These are phyloP conservation scores for Paraphoma sp. DNA, from an alignment of 2,329 filamentous ascomycete genomes.

Conservation along the genomic window DNA sequence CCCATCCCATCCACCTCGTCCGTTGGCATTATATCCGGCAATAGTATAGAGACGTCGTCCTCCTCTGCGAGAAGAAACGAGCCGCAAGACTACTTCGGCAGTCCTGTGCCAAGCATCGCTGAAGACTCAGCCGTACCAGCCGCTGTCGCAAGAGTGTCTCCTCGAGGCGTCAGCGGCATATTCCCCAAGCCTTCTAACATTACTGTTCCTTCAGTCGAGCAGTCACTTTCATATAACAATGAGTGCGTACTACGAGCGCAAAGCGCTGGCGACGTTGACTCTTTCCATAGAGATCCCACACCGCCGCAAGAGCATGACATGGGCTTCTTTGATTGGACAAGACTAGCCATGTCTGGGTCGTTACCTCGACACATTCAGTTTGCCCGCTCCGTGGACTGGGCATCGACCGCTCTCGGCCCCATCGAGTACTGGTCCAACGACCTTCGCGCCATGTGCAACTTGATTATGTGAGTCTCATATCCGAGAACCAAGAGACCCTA, in stretches of 20 bases:
- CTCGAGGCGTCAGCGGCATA: constrained; percentile 2
- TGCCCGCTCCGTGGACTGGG: constrained; percentile 76
- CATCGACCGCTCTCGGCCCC: constrained; percentile 73
- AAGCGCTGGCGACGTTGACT: constrained; percentile 49
- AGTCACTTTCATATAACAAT: constrained; percentile 40
- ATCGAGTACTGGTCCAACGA: constrained; percentile 77
- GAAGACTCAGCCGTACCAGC: constrained; percentile 18
- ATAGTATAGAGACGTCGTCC: constrained; percentile 14
- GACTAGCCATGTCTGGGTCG: constrained; percentile 67
- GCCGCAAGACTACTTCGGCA: constrained; percentile 53
- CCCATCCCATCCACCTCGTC: constrained; percentile 33
- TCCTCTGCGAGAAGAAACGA: constrained; percentile 27
- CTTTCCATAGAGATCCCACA: constrained; percentile 41
- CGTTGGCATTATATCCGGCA: constrained; percentile 14
- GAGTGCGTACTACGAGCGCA: constrained; percentile 52
- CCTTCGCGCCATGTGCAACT: constrained; percentile 77
- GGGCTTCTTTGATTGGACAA: constrained; percentile 82
- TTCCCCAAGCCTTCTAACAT: constrained; percentile 19
- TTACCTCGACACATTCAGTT: constrained; percentile 76
- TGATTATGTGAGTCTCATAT: constrained; percentile 70
- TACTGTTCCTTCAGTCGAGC: constrained; percentile 29
- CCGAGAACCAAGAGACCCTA: not conserved
- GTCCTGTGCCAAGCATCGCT: constrained; percentile 21
- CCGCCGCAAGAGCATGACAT: constrained; percentile 40
- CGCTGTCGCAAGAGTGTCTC: constrained; percentile 5